Conservation (phyloP, 768 basidiomycete species). For the Pisolithus sp. region DNA sequence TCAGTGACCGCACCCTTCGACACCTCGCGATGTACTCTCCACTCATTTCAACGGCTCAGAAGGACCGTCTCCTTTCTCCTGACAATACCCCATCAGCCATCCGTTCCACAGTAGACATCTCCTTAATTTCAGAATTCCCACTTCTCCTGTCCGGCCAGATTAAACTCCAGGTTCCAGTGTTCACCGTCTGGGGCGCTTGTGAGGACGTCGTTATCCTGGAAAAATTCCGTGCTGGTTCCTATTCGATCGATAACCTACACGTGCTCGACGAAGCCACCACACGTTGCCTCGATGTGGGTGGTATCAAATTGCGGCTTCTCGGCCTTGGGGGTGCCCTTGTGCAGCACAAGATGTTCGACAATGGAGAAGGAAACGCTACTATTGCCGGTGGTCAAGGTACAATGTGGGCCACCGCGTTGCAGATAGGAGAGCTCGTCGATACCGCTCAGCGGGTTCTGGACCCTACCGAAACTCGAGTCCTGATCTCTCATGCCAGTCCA, state of each 20-base stretch:
- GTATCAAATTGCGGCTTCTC: constrained; percentile 88
- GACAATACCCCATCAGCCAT: constrained; percentile 64
- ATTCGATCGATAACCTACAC: constrained; percentile 83
- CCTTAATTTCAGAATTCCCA: constrained; percentile 90
- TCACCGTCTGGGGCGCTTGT: constrained; percentile 95
- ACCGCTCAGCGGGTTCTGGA: constrained; percentile 94
- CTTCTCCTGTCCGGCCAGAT: constrained; percentile 84
- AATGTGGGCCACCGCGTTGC: constrained; percentile 97
- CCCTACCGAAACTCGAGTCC: constrained; percentile 85
- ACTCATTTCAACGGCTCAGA: constrained; percentile 77
- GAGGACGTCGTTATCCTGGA: constrained; percentile 93
- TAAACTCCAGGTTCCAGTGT: constrained; percentile 89
- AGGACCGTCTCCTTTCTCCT: constrained; percentile 68
- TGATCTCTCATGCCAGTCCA: constrained; percentile 87
- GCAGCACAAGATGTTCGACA: constrained; percentile 91
- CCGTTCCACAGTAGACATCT: constrained; percentile 67
- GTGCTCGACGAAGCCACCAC: constrained; percentile 96
- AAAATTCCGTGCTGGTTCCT: constrained; percentile 80
- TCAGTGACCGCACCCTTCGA: constrained; percentile 92
- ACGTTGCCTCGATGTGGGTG: constrained; percentile 84
- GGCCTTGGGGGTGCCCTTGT: constrained; percentile 95
- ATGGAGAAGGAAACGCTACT: constrained; percentile 90
- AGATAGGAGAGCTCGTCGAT: constrained; percentile 96
- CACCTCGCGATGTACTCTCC: constrained; percentile 97
- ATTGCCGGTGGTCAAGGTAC: constrained; percentile 97